Base-by-base conservation (phyloP, 2,329 filamentous ascomycete species). In the Trichophyton equinum region DNA sequence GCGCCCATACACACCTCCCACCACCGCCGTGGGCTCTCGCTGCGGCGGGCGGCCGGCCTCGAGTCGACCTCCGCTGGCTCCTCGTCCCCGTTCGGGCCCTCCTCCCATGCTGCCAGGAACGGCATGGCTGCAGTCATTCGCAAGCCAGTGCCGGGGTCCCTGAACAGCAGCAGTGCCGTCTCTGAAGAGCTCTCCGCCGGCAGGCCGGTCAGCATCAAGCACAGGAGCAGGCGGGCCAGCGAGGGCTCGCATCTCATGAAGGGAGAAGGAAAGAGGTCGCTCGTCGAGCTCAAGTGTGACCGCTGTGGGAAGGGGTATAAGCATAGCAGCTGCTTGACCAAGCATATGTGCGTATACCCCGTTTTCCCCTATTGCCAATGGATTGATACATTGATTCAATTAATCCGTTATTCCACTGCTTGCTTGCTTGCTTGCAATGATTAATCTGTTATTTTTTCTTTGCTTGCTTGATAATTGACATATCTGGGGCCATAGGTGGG, bases 291-390 rank as follows among this genome's bases (percentile, higher is more conserved):
- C 73, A 90, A 88, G 76, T 99, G 94, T 80, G 90, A 96, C 74
- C 92, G 91, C 77, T 99, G 94, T 81, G 92, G 92, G 76, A 99
- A 99, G 83, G 91, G 91, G 78, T 99, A 99, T 85, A 99, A 99
- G 85, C 94, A 99, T 83, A 95, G 91, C 85, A 97, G 94, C 81
- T 99, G 94, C 85, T 85, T 99, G 81, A 95, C 89, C 75, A 99
- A 97, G 85, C 94, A 99, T 86, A 87, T 96, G 94, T 97, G 86
- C 84, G 94, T 96, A 82, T 74, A 65, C 68, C 69, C 67, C 79
- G 82, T 46, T n/a, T 51, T 47, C 59, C 27, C 38, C 72, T 71
- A 73, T 68, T 65, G 67, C 67, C 72, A 65, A 46, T 38, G 20
- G 38, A 42, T 42, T n/a, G 15, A 42, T 42, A 42, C 7, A 46